phyloP scores from a whole-genome alignment of 2,329 filamentous ascomycete species.

The Thielaviopsis populi region DNA sequence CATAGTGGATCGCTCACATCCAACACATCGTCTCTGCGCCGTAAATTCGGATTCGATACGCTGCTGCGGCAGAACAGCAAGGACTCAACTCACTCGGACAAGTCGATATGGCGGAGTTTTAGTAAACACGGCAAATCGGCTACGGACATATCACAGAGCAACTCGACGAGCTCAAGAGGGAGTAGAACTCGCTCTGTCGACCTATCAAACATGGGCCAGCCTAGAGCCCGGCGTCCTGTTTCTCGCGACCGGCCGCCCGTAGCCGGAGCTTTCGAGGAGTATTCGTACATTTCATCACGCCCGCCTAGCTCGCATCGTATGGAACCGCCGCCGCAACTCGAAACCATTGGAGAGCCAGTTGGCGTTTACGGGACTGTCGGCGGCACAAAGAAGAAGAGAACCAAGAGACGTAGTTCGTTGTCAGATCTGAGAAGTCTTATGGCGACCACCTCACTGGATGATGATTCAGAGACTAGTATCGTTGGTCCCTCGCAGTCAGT shows the following conservation, averaged over 20 bases:
- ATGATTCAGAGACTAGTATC: slow-evolving; percentile 20
- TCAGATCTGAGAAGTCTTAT: slow-evolving; percentile 68
- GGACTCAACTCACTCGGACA: slow-evolving; percentile 18
- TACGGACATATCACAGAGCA: slow-evolving; percentile 16
- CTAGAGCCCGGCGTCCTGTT: slow-evolving; percentile 31
- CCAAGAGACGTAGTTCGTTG: slow-evolving; percentile 75
- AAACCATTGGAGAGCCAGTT: slow-evolving; percentile 45
- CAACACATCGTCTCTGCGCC: slow-evolving; percentile 71
- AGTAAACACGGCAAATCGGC: slow-evolving; percentile 43
- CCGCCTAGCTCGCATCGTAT: slow-evolving; percentile 43
- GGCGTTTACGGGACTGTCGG: slow-evolving; percentile 25
- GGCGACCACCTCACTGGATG: slow-evolving; percentile 38
- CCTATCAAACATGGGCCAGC: slow-evolving; percentile 25
- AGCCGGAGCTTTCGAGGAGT: slow-evolving; percentile 47
- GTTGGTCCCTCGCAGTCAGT: slow-evolving; percentile 11
- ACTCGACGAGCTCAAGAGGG: slow-evolving; percentile 16
- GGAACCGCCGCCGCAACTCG: slow-evolving; percentile 33
- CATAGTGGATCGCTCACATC: slow-evolving; percentile 65
- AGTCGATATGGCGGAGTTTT: slow-evolving; percentile 69
- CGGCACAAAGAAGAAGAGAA: slow-evolving; percentile 40
- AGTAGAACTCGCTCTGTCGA: slow-evolving; percentile 68
- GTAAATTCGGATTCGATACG: slow-evolving; percentile 67
- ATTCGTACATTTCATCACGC: slow-evolving; percentile 24
- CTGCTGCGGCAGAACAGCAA: slow-evolving; percentile 69
- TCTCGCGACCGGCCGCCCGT: slow-evolving; percentile 47